Evolutionary conservation across 2,329 filamentous ascomycete genomes (phyloP), one percentile per base, ranked within the genome.

Genomic region (Calonectria ilicicola): DNA sequence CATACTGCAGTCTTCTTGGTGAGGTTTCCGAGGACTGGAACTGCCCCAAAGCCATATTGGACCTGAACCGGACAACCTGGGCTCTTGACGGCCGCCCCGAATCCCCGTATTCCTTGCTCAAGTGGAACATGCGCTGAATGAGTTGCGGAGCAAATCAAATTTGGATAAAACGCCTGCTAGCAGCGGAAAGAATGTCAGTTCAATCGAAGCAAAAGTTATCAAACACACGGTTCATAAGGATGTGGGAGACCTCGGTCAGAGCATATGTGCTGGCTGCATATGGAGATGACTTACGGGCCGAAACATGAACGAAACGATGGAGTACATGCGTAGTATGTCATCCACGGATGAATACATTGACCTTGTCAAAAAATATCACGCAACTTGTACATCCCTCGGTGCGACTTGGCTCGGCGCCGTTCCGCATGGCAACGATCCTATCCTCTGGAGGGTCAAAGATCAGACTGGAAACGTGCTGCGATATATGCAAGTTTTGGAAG

Each of bases 381-480:
- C 47, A 15, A 56, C 47, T 8, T 66, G 64, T 27, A 56, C 47
- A 14, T 66, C 47, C 12, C 47, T 67, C 9, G 64, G 64, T 35
- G 49, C 64, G 8, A 67, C 47, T 27, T 67, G 64, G 64, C 64
- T 67, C 26, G 64, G 64, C 23, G 47, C 35, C 23, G 64, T 32
- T 19, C 64, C 49, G 5, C 44, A 67, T 27, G 64, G 49, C 29
- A 47, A 56, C 21, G 38, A 67, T 15, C 32, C 64, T 17, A 10
- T 67, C 47, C 21, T 65, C 19, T 67, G 64, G 64, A 32, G 64
- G 2, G 32, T 67, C 23, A 44, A 67, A 19, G 32, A 56, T 19
- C 27, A 19, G 47, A 5, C 27, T 5, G 64, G 35, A 19, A 44
- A 46, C 3, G 19, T 67, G 15, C 5, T 29, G 49, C 47, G 64